Base-by-base conservation (phyloP, 208 protist species). In the Entamoeba histolytica region DNA sequence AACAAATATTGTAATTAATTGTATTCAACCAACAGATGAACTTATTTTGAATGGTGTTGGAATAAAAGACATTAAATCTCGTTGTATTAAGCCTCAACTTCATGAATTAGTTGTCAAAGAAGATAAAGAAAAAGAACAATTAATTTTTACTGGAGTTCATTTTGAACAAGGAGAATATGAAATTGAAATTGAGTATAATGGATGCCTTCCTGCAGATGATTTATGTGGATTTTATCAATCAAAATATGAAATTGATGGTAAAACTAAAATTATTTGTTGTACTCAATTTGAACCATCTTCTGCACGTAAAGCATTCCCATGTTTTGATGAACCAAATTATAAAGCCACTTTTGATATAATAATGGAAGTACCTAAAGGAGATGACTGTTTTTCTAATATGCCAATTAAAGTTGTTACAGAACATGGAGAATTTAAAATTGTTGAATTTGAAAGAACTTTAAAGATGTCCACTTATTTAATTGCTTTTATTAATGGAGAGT, bases 391-490 rank as follows among this genome's bases (percentile, higher is more conserved):
- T 5, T 94, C 94, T 19, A 95, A 95, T 55, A 93, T 73, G n/a
- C 94, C 94, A 49, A 52, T 94, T 47, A n/a, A 19, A 5, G 5
- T 4, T 23, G 49, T 47, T n/a, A 23, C 10, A 23, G 49, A 31
- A 19, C 6, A 35, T 5, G 50, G 52, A 19, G 93, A 91, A 23
- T 49, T 28, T 15, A 61, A 31, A 4, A 61, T 35, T 14, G 95
- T 97, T 55, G 44, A 92, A 92, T 99, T 98, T 94, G 94, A 95
- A 4, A 95, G 95, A 3, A 96, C 97, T 3, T 97, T 97, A 8
- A 93, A 93, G 19, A 99, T 99, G 97, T 97, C 96, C 28, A 98
- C 97, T 4, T 99, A 99, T 94, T 96, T 99, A 1, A 93, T 99
- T 91, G 97, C 97, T n/a, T 98, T 98, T 92, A 94, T 97, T 23